Evolutionary conservation across 2,329 filamentous ascomycete species (phyloP).

Genomic region (Magnaporthiopsis incrustans): DNA sequence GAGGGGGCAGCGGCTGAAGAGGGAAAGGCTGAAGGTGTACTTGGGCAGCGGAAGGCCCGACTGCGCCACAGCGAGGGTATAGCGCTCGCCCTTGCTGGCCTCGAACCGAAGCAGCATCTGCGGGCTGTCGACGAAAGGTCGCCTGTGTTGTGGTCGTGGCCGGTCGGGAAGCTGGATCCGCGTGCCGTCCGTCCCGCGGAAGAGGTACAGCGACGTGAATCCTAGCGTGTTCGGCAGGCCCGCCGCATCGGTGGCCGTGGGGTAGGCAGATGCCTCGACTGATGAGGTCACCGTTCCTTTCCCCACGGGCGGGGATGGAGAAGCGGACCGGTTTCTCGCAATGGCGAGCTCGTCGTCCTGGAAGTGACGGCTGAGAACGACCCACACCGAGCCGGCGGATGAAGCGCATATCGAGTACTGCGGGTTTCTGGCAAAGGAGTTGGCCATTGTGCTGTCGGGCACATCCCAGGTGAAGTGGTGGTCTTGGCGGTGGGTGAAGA

Average conservation of each 20-base stretch:
- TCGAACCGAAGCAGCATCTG: constrained; percentile 79
- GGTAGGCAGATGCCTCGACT: background rate
- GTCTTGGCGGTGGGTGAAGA: constrained; percentile 78
- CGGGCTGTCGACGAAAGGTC: constrained; percentile 87
- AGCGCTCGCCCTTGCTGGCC: constrained; percentile 31
- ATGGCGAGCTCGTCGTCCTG: constrained; percentile 56
- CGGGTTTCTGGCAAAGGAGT: constrained; percentile 56
- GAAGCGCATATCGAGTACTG: constrained; percentile 63
- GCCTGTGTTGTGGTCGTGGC: constrained; percentile 51
- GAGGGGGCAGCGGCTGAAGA: constrained; percentile 63
- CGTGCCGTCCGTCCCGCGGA: constrained; percentile 52
- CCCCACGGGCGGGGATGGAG: background rate
- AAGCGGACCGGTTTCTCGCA: constrained; percentile 30
- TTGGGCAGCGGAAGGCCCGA: constrained; percentile 64
- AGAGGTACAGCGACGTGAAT: constrained; percentile 83
- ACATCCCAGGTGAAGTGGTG: constrained; percentile 82
- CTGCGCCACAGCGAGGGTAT: constrained; percentile 54
- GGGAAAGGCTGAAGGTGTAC: constrained; percentile 82
- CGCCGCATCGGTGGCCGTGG: background rate
- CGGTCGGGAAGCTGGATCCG: constrained; percentile 64
- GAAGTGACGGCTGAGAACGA: constrained; percentile 82
- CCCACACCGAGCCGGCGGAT: constrained; percentile 61
- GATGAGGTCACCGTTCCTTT: constrained; percentile 10
- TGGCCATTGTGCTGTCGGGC: constrained; percentile 35
- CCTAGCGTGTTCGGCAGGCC: constrained; percentile 50